Evolutionary conservation across 495 filamentous ascomycete species (phyloP).

Genomic region (Coniosporium apollinis): DNA sequence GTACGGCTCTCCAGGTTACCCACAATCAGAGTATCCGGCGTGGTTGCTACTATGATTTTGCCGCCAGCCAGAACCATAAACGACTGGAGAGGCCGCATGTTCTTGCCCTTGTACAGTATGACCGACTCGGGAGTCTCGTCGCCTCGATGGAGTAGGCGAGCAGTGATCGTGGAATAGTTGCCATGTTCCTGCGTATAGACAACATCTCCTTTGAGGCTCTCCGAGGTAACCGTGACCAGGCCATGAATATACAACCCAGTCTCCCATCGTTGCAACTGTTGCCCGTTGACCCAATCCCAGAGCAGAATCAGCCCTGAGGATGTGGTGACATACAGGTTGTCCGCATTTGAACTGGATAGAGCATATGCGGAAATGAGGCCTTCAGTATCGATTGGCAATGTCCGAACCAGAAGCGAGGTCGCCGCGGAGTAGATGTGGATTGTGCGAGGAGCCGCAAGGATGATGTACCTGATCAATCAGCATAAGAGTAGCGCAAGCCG

Average conservation of each 20-base stretch:
- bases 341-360: slow-evolving; percentile 39
- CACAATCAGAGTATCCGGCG: slow-evolving; percentile 20
- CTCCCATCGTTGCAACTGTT: slow-evolving; percentile 32
- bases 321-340: slow-evolving; percentile 54
- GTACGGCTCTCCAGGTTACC: slow-evolving; percentile 6
- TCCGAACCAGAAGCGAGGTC: slow-evolving; percentile 61
- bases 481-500: background rate
- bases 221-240: slow-evolving; percentile 19
- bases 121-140: no score
- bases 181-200: no score
- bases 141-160: slow-evolving; percentile 13
- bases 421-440: slow-evolving; percentile 68
- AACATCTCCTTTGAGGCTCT: no score
- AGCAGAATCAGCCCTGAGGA: slow-evolving; percentile 45
- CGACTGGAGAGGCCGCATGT: background rate
- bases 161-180: slow-evolving; percentile 11
- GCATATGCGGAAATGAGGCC: slow-evolving; percentile 33
- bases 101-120: background rate
- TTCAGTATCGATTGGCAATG: slow-evolving; percentile 25
- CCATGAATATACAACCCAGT: slow-evolving; percentile 21
- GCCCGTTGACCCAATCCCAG: slow-evolving; percentile 61
- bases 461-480: slow-evolving; percentile 24
- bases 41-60: slow-evolving; percentile 21
- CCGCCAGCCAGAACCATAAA: slow-evolving; percentile 26
- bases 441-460: slow-evolving; percentile 43